These are phyloP conservation scores for Trichomonas tenax DNA, from an alignment of 208 protist species.

Conservation along the genomic window DNA sequence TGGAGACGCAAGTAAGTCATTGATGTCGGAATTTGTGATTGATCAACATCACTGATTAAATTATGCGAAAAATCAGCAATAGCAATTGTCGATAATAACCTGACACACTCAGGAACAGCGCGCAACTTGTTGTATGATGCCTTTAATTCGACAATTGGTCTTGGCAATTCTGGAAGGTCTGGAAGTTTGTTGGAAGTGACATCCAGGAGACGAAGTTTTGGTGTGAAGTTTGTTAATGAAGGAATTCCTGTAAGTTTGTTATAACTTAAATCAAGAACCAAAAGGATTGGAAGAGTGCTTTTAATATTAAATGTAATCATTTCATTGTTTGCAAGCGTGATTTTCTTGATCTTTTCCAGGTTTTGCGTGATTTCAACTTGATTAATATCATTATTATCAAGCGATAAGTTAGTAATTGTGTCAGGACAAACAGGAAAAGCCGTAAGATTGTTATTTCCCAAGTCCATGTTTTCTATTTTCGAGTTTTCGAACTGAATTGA, in stretches of 20 bases:
- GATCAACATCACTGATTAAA: not conserved
- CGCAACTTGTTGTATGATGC: not conserved
- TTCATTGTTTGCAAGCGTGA: not conserved
- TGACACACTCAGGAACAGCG: not conserved
- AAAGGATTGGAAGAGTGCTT: not conserved
- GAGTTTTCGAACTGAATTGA: not conserved
- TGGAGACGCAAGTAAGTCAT: not conserved
- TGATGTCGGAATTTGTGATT: not conserved
- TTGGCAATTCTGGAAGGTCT: not conserved
- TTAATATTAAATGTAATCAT: not conserved
- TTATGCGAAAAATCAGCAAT: not conserved
- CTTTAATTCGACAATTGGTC: not conserved
- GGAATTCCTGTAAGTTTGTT: not conserved
- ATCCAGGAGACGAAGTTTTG: not conserved
- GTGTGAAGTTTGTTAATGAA: not conserved
- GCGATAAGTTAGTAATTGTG: not conserved
- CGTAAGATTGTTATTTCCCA: not conserved
- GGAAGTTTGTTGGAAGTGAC: not conserved
- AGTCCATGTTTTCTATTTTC: not conserved
- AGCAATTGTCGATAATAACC: not conserved
- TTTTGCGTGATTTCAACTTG: not conserved
- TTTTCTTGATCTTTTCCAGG: not conserved
- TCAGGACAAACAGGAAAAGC: not conserved
- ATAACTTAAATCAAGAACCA: not conserved
- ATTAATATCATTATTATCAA: not conserved